Percentiles rank a stretch among this genome's conserved stretches.
These are phyloP conservation scores for Carex pumila DNA, from an alignment of 176 grass and related monocot species.

Conservation along the genomic window DNA sequence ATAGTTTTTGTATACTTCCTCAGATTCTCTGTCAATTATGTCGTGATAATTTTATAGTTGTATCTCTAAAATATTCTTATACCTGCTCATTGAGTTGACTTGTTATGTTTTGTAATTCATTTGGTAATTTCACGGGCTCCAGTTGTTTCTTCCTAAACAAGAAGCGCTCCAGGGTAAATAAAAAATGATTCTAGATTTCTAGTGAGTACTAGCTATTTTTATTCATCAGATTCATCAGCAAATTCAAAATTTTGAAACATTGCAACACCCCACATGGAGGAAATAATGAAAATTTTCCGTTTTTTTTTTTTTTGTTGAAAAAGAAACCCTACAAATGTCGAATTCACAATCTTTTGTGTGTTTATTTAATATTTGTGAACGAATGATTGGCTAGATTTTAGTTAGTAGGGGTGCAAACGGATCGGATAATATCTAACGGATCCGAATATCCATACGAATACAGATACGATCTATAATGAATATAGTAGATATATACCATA, in stretches of 20 bases:
- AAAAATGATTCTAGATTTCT: background rate
- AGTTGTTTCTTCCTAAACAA: background rate
- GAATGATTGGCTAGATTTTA: background rate
- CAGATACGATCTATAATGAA: too few relatives aligned
- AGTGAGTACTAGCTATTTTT: background rate
- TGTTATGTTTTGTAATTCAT: background rate
- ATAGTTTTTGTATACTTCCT: background rate
- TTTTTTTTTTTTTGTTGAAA: background rate
- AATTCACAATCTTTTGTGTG: background rate
- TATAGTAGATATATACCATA: too few relatives aligned
- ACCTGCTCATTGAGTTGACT: background rate
- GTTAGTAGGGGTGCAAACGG: background rate
- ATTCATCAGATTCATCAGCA: background rate
- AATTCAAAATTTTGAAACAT: background rate
- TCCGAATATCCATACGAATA: too few relatives aligned
- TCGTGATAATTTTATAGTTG: background rate
- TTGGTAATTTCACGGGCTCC: background rate
- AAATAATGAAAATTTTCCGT: background rate
- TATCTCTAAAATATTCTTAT: background rate
- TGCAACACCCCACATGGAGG: background rate
- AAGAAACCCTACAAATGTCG: background rate
- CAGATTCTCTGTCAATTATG: background rate
- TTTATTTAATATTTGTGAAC: background rate
- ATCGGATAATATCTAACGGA: too few relatives aligned
- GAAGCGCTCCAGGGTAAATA: background rate